Conservation (phyloP, 352 stramenopile species). For the Pythium rhizo-oryzae region DNA sequence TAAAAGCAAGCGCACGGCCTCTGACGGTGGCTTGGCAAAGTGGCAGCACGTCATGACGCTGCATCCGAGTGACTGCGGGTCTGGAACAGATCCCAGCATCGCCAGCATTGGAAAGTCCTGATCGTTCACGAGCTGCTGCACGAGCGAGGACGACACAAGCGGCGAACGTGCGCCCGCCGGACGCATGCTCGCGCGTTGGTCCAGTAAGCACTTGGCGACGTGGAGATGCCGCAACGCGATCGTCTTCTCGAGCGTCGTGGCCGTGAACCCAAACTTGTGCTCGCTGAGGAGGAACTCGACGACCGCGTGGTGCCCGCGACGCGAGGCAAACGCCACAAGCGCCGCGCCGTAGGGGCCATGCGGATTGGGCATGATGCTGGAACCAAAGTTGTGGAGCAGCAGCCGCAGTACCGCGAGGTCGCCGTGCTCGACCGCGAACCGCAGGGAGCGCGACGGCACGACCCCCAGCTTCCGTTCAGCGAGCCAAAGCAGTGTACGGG, state of each 20-base stretch:
- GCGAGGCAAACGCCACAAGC: conserved; percentile 4
- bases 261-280: background rate
- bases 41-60: conserved; percentile 16
- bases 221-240: conserved; percentile 1
- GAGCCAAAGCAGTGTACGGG: no score
- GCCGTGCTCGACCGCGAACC: conserved; percentile 1
- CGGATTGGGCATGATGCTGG: background rate
- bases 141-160: conserved; percentile 5
- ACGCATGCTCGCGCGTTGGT: background rate
- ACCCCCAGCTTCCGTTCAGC: background rate
- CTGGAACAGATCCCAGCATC: conserved; percentile 3
- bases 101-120: conserved; percentile 6
- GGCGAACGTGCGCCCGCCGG: no score
- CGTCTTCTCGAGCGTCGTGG: conserved; percentile 10
- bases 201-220: conserved; percentile 15
- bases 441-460: background rate
- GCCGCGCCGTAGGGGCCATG: background rate
- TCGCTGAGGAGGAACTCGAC: conserved; percentile 6
- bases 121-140: conserved; percentile 2
- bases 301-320: background rate
- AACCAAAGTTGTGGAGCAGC: conserved; percentile 6
- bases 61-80: conserved; percentile 2
- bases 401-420: conserved; percentile 7
- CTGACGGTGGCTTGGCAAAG: background rate
- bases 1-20: background rate